Evolutionary conservation across 2,329 filamentous ascomycete species (phyloP), one percentile per base, ranked within the genome.

Genomic region (Hypoxylon sp.): DNA sequence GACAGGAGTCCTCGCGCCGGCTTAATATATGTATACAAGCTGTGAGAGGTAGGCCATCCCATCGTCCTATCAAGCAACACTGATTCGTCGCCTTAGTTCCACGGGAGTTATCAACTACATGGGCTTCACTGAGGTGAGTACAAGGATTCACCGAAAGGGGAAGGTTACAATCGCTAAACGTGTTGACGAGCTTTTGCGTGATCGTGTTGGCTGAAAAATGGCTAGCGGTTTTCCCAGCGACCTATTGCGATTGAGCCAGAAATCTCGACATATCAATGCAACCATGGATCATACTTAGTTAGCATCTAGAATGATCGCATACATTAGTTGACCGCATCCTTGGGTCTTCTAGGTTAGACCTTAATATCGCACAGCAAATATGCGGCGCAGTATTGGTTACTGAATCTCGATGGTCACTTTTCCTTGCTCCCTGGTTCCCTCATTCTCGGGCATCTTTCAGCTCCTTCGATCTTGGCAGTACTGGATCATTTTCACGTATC

Each of bases 111-210:
- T 47, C 31, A 29, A 35, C 2, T 35, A 26, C 14, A 35, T 47
- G 26, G 54, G 52, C n/a, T 35, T 19, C 29, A 47, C n/a, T 55
- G 17, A 19, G 33, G 24, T 22, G 8, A 46, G 39, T 17, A 26
- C 48, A 62, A 24, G 42, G 52, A 9, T 50, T 48, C n/a, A 19
- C 58, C 52, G n/a, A 53, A 59, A 24, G 14, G 47, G 63, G 63
- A 61, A 61, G 63, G 63, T 66, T 35, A 13, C 19, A 48, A 35
- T 37, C 29, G 44, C 60, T 37, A 65, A 66, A 50, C 5, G 31
- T 35, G 50, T 50, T 66, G 44, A 57, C 60, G 57, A 68, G 33
- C 55, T 58, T 68, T 64, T 63, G 60, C 65, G 55, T 46, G 44
- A 63, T 67, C 24, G 24, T 48, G 19, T 3, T 39, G 52, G 26